Conservation (phyloP, 306 rosid species). For the Dryas alaskensis region DNA sequence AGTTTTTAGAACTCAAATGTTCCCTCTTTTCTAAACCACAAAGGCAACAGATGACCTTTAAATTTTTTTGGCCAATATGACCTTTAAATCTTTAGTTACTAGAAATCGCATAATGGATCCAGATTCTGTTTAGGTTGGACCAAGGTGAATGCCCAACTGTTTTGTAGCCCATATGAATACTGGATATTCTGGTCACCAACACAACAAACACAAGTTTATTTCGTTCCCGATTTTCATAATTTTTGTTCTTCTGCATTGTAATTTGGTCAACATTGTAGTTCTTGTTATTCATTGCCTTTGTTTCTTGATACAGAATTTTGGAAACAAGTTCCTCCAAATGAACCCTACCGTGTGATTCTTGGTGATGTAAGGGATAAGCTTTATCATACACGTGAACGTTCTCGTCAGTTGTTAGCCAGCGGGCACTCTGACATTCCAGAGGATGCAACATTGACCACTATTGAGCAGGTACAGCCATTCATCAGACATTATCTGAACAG, state of each 20-base stretch:
- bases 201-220: neutral
- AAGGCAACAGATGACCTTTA: neutral
- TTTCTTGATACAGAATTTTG: conserved; percentile 65
- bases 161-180: neutral
- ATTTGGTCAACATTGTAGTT: neutral
- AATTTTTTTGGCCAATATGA: neutral
- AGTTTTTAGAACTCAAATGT: neutral
- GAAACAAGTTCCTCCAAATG: conserved; percentile 82
- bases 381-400: conserved; percentile 89
- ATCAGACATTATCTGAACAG: neutral
- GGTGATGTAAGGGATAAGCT: conserved; percentile 96
- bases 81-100: neutral
- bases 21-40: neutral
- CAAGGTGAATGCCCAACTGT: neutral
- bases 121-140: neutral
- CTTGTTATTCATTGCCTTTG: conserved; percentile 18
- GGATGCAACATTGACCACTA: conserved; percentile 74
- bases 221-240: too few relatives aligned
- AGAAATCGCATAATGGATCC: neutral
- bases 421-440: conserved; percentile 92
- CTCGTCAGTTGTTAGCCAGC: conserved; percentile 75
- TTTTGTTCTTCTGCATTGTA: neutral
- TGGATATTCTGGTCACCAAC: neutral
- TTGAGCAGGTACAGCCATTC: conserved; percentile 64
- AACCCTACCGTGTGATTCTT: conserved; percentile 91